These are phyloP conservation scores for Dissophora ornata DNA, from an alignment of 192 early-diverging fungal genomes.

Conservation along the genomic window DNA sequence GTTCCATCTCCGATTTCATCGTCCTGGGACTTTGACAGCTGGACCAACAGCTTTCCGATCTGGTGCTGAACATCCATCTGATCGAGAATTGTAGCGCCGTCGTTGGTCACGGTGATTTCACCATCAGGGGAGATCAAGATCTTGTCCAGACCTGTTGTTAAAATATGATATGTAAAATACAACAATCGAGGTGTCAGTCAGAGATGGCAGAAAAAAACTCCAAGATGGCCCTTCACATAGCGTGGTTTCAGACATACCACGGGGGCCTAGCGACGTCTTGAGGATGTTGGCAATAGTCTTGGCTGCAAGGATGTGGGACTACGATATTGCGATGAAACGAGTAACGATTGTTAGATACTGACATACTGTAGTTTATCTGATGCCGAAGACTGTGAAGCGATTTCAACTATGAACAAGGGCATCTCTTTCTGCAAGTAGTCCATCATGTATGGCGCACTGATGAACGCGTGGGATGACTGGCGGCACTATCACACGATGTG, in stretches of 20 bases:
- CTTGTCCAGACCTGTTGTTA: constrained; percentile 92
- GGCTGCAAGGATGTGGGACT: constrained; percentile 98
- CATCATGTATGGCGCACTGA: not conserved
- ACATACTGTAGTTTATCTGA: too few species aligned
- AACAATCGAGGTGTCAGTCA: not conserved
- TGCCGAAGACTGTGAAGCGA: too few species aligned
- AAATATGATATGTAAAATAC: not conserved
- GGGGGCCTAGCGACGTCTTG: constrained; percentile 97
- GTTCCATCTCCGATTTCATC: constrained; percentile 99
- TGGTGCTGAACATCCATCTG: constrained; percentile 99
- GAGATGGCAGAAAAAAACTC: too few species aligned
- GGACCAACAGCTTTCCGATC: constrained; percentile 97
- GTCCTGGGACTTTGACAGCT: constrained; percentile 98
- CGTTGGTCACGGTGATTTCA: constrained; percentile 99
- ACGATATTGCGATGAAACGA: constrained; percentile 36
- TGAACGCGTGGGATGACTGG: not conserved
- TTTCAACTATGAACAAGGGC: too few species aligned
- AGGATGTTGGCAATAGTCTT: constrained; percentile 97
- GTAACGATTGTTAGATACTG: too few species aligned
- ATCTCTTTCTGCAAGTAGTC: too few species aligned
- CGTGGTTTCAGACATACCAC: constrained; percentile 68
- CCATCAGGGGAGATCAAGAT: constrained; percentile 99
- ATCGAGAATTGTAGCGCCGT: constrained; percentile 97
- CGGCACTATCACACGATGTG: not conserved
- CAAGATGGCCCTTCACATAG: too few species aligned